Evolutionary conservation across 2,329 filamentous ascomycete genomes (phyloP).

Genomic region (Pseudogymnoascus sp.): DNA sequence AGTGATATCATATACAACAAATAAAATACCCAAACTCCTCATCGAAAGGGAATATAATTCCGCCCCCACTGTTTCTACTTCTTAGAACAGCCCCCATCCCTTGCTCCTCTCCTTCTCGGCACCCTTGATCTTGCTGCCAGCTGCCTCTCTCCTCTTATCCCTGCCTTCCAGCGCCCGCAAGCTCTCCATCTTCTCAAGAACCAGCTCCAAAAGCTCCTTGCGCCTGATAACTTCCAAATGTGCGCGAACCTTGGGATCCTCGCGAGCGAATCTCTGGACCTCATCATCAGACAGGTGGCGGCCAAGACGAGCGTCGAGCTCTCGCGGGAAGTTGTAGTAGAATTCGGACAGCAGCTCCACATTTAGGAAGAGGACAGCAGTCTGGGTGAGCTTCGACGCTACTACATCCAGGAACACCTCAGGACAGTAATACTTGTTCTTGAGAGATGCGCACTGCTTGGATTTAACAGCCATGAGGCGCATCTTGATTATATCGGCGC

Average conservation of each 20-base stretch:
- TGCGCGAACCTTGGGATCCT: constrained; percentile 80
- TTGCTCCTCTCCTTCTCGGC: constrained; percentile 14
- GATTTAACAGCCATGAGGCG: constrained; percentile 80
- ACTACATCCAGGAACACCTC: constrained; percentile 98
- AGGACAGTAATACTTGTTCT: constrained; percentile 94
- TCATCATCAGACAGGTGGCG: constrained; percentile 70
- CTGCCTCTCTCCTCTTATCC: constrained; percentile 45
- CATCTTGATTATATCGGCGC: constrained; percentile 84
- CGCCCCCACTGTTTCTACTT: not conserved
- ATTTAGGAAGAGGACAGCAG: constrained; percentile 92
- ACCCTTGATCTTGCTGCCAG: constrained; percentile 24
- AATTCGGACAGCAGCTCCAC: constrained; percentile 95
- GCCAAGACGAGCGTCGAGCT: constrained; percentile 79
- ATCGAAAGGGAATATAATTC: constrained; percentile 6
- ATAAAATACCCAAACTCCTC: constrained; percentile 8
- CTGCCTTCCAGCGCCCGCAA: constrained; percentile 74
- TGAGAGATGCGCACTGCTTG: constrained; percentile 72
- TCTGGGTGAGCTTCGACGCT: constrained; percentile 87
- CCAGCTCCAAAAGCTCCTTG: constrained; percentile 88
- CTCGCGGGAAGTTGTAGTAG: constrained; percentile 93
- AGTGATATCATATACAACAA: constrained; percentile 11
- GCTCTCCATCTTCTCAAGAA: constrained; percentile 92
- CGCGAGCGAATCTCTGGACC: constrained; percentile 82
- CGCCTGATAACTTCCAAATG: constrained; percentile 88
- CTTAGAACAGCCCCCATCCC: constrained; percentile 22